Evolutionary conservation across 108 stramenopile genomes (phyloP).

Genomic region (Pelagomonas calceolata): DNA sequence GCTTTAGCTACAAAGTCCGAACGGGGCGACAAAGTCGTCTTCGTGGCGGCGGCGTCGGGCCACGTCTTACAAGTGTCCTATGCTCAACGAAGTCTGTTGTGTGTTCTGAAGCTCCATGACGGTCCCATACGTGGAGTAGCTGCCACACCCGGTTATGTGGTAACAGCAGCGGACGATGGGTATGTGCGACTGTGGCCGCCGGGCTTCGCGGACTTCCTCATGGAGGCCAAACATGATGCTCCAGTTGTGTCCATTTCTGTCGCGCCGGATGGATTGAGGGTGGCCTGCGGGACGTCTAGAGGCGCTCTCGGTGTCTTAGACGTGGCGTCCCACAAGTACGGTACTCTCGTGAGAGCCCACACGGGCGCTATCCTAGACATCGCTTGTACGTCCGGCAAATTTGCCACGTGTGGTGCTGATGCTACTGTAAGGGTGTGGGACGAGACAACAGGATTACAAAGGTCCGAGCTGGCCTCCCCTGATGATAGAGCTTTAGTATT

Average conservation of each 20-base stretch:
- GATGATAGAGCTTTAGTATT: not conserved
- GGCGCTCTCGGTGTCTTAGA: slow-evolving; percentile 37
- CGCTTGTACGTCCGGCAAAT: not conserved
- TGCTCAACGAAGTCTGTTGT: slow-evolving; percentile 30
- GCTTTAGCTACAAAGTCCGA: not conserved
- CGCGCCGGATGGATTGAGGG: slow-evolving; percentile 13
- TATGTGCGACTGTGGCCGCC: slow-evolving; percentile 50
- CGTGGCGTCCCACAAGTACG: slow-evolving; percentile 37
- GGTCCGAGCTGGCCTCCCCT: slow-evolving; percentile 32
- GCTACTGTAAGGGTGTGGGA: slow-evolving; percentile 38
- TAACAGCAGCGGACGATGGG: slow-evolving; percentile 34
- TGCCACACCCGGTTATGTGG: slow-evolving; percentile 39
- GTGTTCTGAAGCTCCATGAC: slow-evolving; percentile 40
- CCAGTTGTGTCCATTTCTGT: slow-evolving; percentile 10
- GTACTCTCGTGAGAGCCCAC: slow-evolving; percentile 37
- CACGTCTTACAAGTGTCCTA: slow-evolving; percentile 41
- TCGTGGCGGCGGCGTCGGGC: slow-evolving; percentile 23
- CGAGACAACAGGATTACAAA: slow-evolving; percentile 23
- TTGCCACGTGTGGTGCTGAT: slow-evolving; percentile 20
- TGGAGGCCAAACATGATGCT: slow-evolving; percentile 39
- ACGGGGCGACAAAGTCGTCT: slow-evolving; percentile 7
- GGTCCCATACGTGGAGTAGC: slow-evolving; percentile 30
- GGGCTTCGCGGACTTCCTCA: slow-evolving; percentile 44
- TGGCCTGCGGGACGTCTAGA: slow-evolving; percentile 13
- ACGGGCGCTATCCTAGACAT: slow-evolving; percentile 8